Evolutionary conservation across 495 filamentous ascomycete species (phyloP).

Genomic region (Penicillium parvum): DNA sequence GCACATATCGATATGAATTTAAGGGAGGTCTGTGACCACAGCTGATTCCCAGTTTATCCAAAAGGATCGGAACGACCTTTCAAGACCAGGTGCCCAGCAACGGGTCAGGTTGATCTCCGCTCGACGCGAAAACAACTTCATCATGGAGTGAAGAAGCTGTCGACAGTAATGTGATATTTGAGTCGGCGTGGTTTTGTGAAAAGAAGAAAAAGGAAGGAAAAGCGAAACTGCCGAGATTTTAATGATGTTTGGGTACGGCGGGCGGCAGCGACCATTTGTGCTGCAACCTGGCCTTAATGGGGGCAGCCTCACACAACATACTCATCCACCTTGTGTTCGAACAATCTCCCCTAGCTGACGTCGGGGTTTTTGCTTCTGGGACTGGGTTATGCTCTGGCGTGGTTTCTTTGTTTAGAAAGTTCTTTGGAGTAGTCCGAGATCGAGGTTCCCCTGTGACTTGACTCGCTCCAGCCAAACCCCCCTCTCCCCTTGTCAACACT

Average conservation of each 20-base stretch:
- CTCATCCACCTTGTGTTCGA: conserved; percentile 16
- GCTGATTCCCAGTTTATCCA: conserved; percentile 74
- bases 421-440: conserved; percentile 17
- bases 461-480: conserved; percentile 15
- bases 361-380: conserved; percentile 21
- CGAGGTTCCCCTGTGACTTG: conserved; percentile 15
- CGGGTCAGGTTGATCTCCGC: conserved; percentile 62
- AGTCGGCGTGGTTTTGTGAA: conserved; percentile 50
- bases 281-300: conserved; percentile 50
- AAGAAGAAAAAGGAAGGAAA: conserved; percentile 40
- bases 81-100: conserved; percentile 77
- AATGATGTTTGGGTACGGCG: conserved; percentile 34
- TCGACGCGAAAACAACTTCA: conserved; percentile 65
- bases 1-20: background rate
- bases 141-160: conserved; percentile 49
- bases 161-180: conserved; percentile 54
- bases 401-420: conserved; percentile 13
- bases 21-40: conserved; percentile 58
- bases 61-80: conserved; percentile 61
- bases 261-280: conserved; percentile 31
- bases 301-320: conserved; percentile 36
- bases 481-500: conserved; percentile 27
- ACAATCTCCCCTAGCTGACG: conserved; percentile 17
- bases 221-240: conserved; percentile 30
- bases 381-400: conserved; percentile 34